Evolutionary conservation across 305 asterid species (phyloP), one percentile per base, ranked within the genome.

Genomic region (Withania somnifera): DNA sequence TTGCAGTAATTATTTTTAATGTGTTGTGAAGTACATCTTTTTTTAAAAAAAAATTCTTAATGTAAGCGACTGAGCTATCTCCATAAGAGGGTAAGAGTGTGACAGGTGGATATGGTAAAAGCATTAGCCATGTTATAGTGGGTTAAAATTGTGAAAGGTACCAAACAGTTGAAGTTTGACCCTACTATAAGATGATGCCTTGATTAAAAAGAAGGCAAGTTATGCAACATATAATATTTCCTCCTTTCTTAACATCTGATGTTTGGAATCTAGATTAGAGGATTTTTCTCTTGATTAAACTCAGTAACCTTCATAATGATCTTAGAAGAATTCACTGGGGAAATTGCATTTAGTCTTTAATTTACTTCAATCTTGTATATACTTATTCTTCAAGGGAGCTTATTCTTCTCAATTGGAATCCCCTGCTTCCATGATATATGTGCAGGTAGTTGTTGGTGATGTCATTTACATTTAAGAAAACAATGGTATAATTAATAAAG

Each of bases 401-500:
- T 34, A 66, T 66, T 66, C 76, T 34, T 36, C 17, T 66, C 51
- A 4, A 9, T 66, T 66, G 51, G 0, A n/a, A 66, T 66, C 76
- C 34, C 17, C 26, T 28, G n/a, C 45, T 1, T 76, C 19, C 64
- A 81, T 42, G 20, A 24, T 17, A 14, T 67, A 24, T 53, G 42
- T 88, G 69, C 90, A 94, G 99, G 99, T 94, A 80, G 99, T 97
- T 58, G 98, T 94, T 85, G 99, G 99, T 83, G 99, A 96, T 87
- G 99, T 96, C 84, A 96, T 94, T 85, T 96, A 94, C 81, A 90
- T 96, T 63, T 98, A 96, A 90, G 90, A 93, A 36, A 96, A 96
- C 83, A 96, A 98, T 85, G 98, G 99, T 87, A 98, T 98, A 17
- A 98, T 96, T 85, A 96, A 96, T 88, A 94, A 98, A 89, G 99